These are phyloP conservation scores for Cnidoscolus chayamansa DNA, from an alignment of 441 rosid species.

Conservation along the genomic window DNA sequence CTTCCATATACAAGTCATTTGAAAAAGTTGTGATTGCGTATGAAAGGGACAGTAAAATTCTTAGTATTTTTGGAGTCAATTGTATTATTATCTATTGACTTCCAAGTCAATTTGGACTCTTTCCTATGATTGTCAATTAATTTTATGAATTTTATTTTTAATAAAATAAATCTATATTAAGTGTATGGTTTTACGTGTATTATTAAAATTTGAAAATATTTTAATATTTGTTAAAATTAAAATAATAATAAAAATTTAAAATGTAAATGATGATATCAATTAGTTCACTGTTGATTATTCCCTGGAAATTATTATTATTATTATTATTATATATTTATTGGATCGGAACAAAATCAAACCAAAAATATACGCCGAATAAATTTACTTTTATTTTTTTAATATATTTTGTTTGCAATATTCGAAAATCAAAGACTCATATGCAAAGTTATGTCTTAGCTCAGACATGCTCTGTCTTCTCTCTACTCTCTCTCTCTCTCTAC, in stretches of 20 bases:
- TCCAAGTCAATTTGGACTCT: constrained; percentile 11
- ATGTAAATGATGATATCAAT: too few relatives aligned
- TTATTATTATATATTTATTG: too few relatives aligned
- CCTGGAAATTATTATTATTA: too few relatives aligned
- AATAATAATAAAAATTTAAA: too few relatives aligned
- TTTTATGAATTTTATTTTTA: too few relatives aligned
- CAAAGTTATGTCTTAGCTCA: not conserved
- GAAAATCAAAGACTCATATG: not conserved
- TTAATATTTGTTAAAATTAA: too few relatives aligned
- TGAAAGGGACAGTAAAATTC: constrained; percentile 9
- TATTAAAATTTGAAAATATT: too few relatives aligned
- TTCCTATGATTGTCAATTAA: too few relatives aligned
- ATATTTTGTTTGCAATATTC: not conserved
- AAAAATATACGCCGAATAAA: not conserved
- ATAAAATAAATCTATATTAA: too few relatives aligned
- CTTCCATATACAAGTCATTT: not conserved
- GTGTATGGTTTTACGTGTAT: too few relatives aligned
- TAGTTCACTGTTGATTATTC: too few relatives aligned
- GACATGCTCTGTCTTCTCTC: not conserved
- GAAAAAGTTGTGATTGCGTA: not conserved
- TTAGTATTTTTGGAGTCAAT: not conserved
- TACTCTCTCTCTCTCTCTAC: constrained; percentile 26
- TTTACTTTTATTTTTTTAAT: not conserved
- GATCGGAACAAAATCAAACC: too few relatives aligned
- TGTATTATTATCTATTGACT: not conserved